Base-by-base conservation (phyloP, 257 asterid species). In the Cordia subcordata region DNA sequence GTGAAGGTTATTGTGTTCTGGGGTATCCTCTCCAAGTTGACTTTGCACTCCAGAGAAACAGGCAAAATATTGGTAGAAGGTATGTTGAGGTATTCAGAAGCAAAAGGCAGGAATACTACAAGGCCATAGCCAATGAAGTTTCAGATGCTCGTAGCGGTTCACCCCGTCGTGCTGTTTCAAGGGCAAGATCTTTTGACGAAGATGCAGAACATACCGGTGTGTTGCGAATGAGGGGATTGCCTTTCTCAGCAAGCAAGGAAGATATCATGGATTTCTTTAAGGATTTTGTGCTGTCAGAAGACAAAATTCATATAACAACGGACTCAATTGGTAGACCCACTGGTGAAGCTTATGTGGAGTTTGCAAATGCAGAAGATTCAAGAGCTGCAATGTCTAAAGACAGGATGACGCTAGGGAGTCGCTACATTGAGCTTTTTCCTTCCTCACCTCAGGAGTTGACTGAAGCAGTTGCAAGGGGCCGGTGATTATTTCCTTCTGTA, bases 331-430 rank as follows among this genome's bases (percentile, higher is more conserved):
- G 96, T 45, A 79, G 95, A 70, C 81, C 99, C 10, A 87, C 95
- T 37, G 96, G 99, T 62, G 99, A 92, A 83, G 96, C 96, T 3
- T 83, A 77, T 73, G 98, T 86, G 67, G 98, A 92, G 73, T 92
- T 92, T 79, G 84, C 77, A 18, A 84, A 77, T 72, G 71, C 95
- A 16, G 93, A 92, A 67, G 96, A 88, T 60, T 88, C 98, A 13
- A 82, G 61, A 70, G 85, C 83, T 75, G 96, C 96, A 22, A 86
- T 88, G 99, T 71, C 88, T 38, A 92, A 85, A 88, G 99, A 92
- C 69, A 81, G 96, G 81, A 84, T 73, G 95, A 88, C 84, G 19
- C 68, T 92, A 37, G 88, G 94, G 49, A 60, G 68, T 66, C 94
- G 96, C 44, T 92, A 92, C 68, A 78, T 88, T 45, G 99, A 92